phyloP scores from a whole-genome alignment of 164 flowering plant genomes.

The Stephania yunnanensis region DNA sequence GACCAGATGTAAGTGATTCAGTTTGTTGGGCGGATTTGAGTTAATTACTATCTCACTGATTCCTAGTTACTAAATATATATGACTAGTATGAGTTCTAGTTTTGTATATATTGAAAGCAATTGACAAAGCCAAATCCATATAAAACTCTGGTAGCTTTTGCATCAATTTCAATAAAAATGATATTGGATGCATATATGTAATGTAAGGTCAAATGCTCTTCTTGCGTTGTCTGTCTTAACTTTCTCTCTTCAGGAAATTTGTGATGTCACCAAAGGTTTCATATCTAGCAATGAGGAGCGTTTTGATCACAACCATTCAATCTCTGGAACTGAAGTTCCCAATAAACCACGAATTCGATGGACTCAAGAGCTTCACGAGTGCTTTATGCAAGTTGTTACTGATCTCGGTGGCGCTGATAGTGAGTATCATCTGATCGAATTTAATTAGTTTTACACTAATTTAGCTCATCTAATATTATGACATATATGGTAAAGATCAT shows the following conservation, averaged over 20 bases:
- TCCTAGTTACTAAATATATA: not conserved
- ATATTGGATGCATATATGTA: too few species aligned
- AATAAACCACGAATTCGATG: constrained; percentile 10
- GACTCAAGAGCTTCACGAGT: constrained; percentile 9
- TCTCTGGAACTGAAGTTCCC: constrained; percentile 2
- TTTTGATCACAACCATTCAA: constrained; percentile 6
- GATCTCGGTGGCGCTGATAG: constrained; percentile 10
- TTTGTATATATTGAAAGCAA: not conserved
- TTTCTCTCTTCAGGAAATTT: constrained; percentile 13
- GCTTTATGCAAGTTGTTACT: constrained; percentile 7
- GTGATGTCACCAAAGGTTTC: constrained; percentile 1
- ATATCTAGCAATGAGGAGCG: constrained; percentile 6
- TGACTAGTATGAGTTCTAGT: too few species aligned
- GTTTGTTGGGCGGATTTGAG: not conserved
- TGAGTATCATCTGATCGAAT: constrained; percentile 5
- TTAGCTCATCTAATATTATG: not conserved
- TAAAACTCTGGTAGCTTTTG: not conserved
- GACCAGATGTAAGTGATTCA: constrained; percentile 12
- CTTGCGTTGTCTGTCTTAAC: too few species aligned
- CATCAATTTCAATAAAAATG: not conserved
- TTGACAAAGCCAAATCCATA: not conserved
- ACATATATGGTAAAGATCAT: not conserved
- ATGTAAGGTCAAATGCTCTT: too few species aligned
- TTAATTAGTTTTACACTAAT: not conserved
- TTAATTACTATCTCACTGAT: not conserved